Base-by-base conservation (phyloP, 768 basidiomycete genomes). In the Suillus subalutaceus region DNA sequence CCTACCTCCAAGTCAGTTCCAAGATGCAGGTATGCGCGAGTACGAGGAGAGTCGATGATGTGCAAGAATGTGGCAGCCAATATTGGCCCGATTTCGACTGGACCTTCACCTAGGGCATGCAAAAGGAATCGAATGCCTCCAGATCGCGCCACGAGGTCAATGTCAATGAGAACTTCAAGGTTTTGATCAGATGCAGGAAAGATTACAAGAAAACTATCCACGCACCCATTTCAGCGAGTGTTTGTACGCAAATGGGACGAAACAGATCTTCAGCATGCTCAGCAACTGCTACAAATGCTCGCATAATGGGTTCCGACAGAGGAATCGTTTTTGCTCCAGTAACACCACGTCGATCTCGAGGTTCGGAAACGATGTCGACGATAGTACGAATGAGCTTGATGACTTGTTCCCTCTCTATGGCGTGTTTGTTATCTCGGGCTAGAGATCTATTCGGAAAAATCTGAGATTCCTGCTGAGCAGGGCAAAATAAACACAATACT, bases 211-310 rank as follows among this genome's bases (percentile, higher is more conserved):
- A 41, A 41, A 41, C 58, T 35, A 43, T 56, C 44, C 63, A 76
- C 92, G 70, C 69, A 96, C 96, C 80, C 61, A 99, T 92, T 81
- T 99, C 97, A 0, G 92, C 85, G 63, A 99, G 78, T 0, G 94
- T 97, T 76, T 96, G 89, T 40, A 98, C 83, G 56, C 90, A 93
- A 59, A 94, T 87, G 1, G 85, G 82, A 65, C 91, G 84, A 72
- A 99, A 92, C 1, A 92, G 90, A 72, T 99, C 97, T 69, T 99
- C 97, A 12, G 86, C 83, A 65, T 94, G 92, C 75, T 99, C 97
- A 0, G 96, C 95, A 15, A 97, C 87, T 10, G 96, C 93, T 48
- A 98, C 88, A n/a, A 99, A 79, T 13, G 94, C 92, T 40, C 97
- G 87, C 80, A 98, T 87, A 61, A 95, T 85, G 37, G 88, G 81